Conservation (phyloP, 306 rosid genomes). For the Vicia villosa region DNA sequence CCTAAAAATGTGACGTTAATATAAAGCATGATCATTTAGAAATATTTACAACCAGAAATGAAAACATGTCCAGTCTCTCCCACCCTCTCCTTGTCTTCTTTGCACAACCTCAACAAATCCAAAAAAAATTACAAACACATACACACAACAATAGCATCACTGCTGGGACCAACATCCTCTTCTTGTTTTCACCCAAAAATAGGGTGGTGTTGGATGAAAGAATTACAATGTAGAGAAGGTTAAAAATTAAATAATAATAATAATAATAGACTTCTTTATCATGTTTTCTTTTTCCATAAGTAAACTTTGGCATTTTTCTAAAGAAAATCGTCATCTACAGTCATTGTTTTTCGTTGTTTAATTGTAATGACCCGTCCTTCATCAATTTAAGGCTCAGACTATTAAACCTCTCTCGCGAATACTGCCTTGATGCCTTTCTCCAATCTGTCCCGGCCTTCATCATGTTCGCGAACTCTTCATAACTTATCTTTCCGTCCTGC, state of each 20-base stretch:
- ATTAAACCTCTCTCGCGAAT: constrained; percentile 87
- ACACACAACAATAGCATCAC: constrained; percentile 43
- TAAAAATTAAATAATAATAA: constrained; percentile 25
- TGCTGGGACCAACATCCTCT: constrained; percentile 39
- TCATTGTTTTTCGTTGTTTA: constrained; percentile 44
- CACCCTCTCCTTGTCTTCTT: constrained; percentile 35
- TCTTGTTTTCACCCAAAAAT: constrained; percentile 33
- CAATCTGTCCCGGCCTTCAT: constrained; percentile 99
- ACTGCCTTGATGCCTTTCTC: constrained; percentile 98
- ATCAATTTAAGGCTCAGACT: constrained; percentile 71
- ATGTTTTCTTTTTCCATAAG: constrained; percentile 39
- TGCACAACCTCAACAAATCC: constrained; percentile 40
- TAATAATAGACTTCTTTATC: constrained; percentile 30
- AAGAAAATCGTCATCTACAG: constrained; percentile 32
- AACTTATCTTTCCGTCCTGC: constrained; percentile 94
- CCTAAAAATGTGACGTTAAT: constrained; percentile 30
- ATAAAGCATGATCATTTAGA: constrained; percentile 37
- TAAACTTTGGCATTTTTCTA: constrained; percentile 18
- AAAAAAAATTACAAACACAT: constrained; percentile 16
- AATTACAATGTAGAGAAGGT: constrained; percentile 43
- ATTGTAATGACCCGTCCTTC: constrained; percentile 74
- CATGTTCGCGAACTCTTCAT: constrained; percentile 82
- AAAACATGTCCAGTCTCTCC: constrained; percentile 32
- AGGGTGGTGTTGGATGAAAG: constrained; percentile 44
- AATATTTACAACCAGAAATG: constrained; percentile 61